Evolutionary conservation across 768 basidiomycete species (phyloP), one percentile per base, ranked within the genome.

Genomic region (Neoboletus brunneissimus): DNA sequence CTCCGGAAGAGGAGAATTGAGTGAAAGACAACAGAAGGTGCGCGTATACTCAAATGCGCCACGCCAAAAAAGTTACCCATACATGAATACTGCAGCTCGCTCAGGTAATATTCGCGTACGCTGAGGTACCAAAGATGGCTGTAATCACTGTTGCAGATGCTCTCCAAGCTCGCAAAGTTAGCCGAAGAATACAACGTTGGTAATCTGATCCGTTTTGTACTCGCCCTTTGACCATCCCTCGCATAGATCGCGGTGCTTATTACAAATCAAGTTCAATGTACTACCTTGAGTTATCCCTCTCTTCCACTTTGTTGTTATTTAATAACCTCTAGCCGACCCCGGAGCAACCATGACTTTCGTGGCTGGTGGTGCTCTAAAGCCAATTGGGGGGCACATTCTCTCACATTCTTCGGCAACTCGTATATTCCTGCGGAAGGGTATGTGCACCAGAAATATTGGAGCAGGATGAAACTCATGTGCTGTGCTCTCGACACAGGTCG

Each of bases 311-410:
- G 10, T 20, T 38, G 54, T 37, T 49, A 50, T 53, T 49, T 63
- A 37, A 68, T 34, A 12, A 27, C 46, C 64, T 53, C 61, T 66
- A 91, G 91, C 94, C 57, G 95, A 98, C 69, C 95, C 95, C 22
- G 95, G 95, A 48, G 94, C 94, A 48, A 92, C 89, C 3, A 91
- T 91, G 87, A 91, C 91, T 48, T 98, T 98, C 66, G 94, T 95
- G 41, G 94, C 93, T 25, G 94, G 94, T 40, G 91, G 93, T 34
- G 91, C 90, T 20, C 79, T 94, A 38, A 96, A 96, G 73, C 92
- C 93, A 18, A 90, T 95, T 44, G 91, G 91, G 38, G 91, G 91
- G 0, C 91, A 94, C 65, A 92, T 94, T 58, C 75, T 94, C 42
- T 94, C 91, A 0, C 91, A 80, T 55, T 90, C 92, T 18, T 94